Base-by-base conservation (phyloP, 2,329 filamentous ascomycete genomes). In the Phaeosphaeria sp. region DNA sequence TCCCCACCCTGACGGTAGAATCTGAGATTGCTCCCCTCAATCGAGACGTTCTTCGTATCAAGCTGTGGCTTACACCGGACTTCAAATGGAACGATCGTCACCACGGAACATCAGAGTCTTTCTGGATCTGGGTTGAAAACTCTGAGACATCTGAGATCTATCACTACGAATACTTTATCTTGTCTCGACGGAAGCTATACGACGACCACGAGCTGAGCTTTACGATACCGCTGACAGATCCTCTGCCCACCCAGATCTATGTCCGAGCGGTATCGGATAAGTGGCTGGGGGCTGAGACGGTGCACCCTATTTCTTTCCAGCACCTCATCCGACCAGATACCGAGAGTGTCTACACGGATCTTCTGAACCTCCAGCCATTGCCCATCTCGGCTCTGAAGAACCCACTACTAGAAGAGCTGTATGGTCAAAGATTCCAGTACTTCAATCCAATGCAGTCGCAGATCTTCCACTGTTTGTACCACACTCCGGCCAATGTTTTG, bases 391-490 rank as follows among this genome's bases (percentile, higher is more conserved):
- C 94, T 0, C 82, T 99, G 43, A 93, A 97, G 73, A 97, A 98
- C 62, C 88, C 92, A 0, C 83, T 88, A 0, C 79, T 99, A 0
- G 94, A 99, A 74, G 92, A 95, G 59, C 85, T 99, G 1, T 99
- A 99, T 71, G 88, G 85, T 0, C 83, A 94, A 73, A 87, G 93
- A 30, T 99, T 99, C 77, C 90, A 95, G 64, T 99, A 90, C 78
- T 99, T 99, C 84, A 99, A 99, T 73, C 95, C 95, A 0, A 98
- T 99, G 96, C 95, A 99, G 77, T 98, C 95, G 0, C 95, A 99
- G 72, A 92, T 99, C 51, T 99, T 99, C 79, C 95, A 99, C 72
- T 94, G 92, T 15, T 85, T 99, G 33, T 99, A 99, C 66, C 90
- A 98, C 74, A 97, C 95, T 0, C 79, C 90, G 7, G 90, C 91